These are phyloP conservation scores for Diaporthe caulivora DNA, from an alignment of 2,329 filamentous ascomycete genomes.

Conservation along the genomic window DNA sequence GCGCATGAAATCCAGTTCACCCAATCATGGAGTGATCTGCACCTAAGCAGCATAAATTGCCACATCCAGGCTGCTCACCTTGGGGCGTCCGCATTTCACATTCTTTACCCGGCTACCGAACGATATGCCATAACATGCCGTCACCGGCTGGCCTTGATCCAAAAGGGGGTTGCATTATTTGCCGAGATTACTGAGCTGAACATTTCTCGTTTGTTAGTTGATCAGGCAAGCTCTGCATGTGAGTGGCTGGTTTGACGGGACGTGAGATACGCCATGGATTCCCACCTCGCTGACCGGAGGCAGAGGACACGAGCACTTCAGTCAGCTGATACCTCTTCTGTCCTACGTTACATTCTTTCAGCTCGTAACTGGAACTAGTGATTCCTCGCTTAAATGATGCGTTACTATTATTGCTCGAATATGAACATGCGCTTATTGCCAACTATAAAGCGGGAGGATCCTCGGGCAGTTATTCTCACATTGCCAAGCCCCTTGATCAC, in stretches of 20 bases:
- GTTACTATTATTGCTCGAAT: not conserved
- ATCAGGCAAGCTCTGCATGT: not conserved
- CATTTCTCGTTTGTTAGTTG: not conserved
- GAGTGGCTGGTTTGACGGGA: not conserved
- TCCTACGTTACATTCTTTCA: constrained; percentile 4
- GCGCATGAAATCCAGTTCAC: too few relatives aligned
- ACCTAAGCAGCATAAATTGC: too few relatives aligned
- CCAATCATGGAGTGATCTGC: too few relatives aligned
- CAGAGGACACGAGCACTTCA: not conserved
- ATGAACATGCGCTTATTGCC: not conserved
- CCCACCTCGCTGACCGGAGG: not conserved
- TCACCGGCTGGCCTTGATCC: too few relatives aligned
- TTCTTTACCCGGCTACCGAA: too few relatives aligned
- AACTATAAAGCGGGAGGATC: not conserved
- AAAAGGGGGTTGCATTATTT: not conserved
- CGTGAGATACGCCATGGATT: not conserved
- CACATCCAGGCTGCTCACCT: too few relatives aligned
- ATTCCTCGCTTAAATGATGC: too few relatives aligned
- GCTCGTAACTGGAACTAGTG: not conserved
- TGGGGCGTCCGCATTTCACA: too few relatives aligned
- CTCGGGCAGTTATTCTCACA: not conserved
- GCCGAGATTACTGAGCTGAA: not conserved
- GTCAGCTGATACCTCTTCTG: not conserved
- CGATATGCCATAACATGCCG: too few relatives aligned
- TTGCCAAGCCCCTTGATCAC: not conserved